Conservation (phyloP, 371 early-diverging fungal genomes). For the Batkoa obscura region DNA sequence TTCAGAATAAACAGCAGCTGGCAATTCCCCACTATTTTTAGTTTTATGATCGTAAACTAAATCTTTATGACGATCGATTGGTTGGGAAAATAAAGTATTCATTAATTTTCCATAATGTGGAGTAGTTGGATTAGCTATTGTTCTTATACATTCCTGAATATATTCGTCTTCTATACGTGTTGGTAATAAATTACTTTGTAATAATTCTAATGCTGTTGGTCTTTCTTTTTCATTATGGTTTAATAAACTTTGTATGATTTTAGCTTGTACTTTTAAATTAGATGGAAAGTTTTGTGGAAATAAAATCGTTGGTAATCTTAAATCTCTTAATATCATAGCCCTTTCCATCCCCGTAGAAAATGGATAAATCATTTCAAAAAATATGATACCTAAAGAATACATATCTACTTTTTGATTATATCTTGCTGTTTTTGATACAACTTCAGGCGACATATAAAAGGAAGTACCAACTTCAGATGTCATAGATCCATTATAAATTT, state of each 20-base stretch:
- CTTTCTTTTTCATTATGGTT: conserved; percentile 63
- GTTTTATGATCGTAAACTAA: conserved; percentile 73
- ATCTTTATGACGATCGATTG: conserved; percentile 66
- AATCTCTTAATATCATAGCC: conserved; percentile 23
- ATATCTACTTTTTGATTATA: conserved; percentile 26
- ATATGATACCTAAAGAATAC: conserved; percentile 22
- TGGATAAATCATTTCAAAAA: conserved; percentile 54
- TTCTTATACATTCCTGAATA: conserved; percentile 73
- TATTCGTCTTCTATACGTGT: conserved; percentile 82
- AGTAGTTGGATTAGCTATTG: conserved; percentile 65
- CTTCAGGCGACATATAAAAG: conserved; percentile 83
- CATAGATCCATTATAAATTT: conserved; percentile 7
- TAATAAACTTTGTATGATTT: conserved; percentile 52
- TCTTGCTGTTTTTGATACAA: conserved; percentile 35
- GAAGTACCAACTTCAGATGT: conserved; percentile 65
- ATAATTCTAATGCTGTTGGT: conserved; percentile 64
- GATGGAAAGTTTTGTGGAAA: conserved; percentile 56
- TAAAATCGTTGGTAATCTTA: conserved; percentile 34
- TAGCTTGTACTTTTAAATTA: conserved; percentile 32
- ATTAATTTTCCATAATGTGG: conserved; percentile 71
- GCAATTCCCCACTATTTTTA: conserved; percentile 27
- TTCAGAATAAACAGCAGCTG: conserved; percentile 41
- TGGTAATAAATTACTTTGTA: conserved; percentile 59
- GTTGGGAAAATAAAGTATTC: conserved; percentile 58
- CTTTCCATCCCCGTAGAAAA: conserved; percentile 61